phyloP scores from a whole-genome alignment of 75 land plant genomes.

The Adiantum capillusveneris region DNA sequence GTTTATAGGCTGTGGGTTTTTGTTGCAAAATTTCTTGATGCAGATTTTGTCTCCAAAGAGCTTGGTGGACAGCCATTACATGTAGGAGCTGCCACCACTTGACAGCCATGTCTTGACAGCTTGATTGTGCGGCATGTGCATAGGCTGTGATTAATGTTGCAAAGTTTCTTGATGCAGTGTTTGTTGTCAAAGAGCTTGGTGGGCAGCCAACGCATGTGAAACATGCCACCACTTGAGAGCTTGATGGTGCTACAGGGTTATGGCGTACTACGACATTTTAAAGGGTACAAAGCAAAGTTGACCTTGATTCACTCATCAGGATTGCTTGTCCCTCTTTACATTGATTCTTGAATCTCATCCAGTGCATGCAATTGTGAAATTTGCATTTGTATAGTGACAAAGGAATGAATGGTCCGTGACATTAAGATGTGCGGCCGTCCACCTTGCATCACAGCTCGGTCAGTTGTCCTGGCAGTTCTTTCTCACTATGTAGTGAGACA shows the following conservation, averaged over 20 bases:
- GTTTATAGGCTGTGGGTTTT: conserved; percentile 41
- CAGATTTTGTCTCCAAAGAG: conserved; percentile 36
- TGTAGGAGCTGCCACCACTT: conserved; percentile 2
- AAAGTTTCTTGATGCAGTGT: conserved; percentile 43
- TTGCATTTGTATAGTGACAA: too few species aligned
- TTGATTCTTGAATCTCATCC: too few species aligned
- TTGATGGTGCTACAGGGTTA: too few species aligned
- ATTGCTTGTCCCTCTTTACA: too few species aligned
- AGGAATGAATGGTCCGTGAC: too few species aligned
- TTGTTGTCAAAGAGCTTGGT: conserved; percentile 24
- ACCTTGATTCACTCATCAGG: too few species aligned
- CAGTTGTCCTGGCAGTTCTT: not conserved
- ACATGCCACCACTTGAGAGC: too few species aligned
- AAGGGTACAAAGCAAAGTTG: too few species aligned
- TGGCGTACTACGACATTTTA: too few species aligned
- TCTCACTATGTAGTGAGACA: not conserved
- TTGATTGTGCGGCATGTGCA: conserved; percentile 16
- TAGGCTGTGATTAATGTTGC: conserved; percentile 37
- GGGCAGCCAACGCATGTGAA: not conserved
- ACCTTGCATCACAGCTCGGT: not conserved
- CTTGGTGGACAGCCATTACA: conserved; percentile 2
- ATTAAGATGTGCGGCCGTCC: not conserved
- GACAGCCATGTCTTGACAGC: not conserved
- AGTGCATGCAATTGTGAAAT: too few species aligned
- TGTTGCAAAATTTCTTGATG: conserved; percentile 40